Conservation (phyloP, 2,329 filamentous ascomycete species). For the Colletotrichum somersetense region DNA sequence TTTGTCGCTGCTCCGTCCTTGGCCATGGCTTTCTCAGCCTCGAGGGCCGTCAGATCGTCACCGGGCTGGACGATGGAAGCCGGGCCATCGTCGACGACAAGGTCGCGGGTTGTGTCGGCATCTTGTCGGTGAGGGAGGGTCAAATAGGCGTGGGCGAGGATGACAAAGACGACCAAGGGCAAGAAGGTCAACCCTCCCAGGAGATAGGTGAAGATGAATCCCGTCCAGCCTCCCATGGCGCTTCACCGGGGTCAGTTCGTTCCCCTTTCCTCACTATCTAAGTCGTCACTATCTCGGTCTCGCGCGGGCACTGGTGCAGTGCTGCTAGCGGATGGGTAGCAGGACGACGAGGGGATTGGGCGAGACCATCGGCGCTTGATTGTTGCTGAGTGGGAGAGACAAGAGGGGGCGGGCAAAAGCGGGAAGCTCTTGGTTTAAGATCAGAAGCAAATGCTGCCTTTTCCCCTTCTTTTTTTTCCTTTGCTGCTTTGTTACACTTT, state of each 20-base stretch:
- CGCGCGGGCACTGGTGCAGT: constrained; percentile 32
- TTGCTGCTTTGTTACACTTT: constrained; percentile 5
- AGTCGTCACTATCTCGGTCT: constrained; percentile 15
- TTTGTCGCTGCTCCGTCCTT: constrained; percentile 65
- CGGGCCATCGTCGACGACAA: constrained; percentile 50
- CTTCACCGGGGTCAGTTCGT: constrained; percentile 25
- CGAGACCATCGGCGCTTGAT: constrained; percentile 37
- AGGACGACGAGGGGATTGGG: constrained; percentile 18
- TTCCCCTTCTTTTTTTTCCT: not conserved
- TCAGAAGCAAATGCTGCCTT: constrained; percentile 3
- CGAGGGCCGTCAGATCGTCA: constrained; percentile 75
- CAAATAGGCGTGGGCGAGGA: constrained; percentile 77
- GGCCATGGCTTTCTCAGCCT: constrained; percentile 66
- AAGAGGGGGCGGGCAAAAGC: not conserved
- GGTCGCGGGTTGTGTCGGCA: constrained; percentile 48
- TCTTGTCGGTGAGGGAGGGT: constrained; percentile 70
- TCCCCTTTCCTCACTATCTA: constrained; percentile 10
- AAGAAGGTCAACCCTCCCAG: constrained; percentile 90
- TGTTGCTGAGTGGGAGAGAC: not conserved
- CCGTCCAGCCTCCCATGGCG: constrained; percentile 64
- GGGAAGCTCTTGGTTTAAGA: constrained; percentile 23
- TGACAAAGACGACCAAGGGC: constrained; percentile 73
- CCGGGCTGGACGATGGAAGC: constrained; percentile 64
- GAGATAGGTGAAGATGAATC: constrained; percentile 81
- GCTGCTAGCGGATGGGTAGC: constrained; percentile 29